Base-by-base conservation (phyloP, 1,139 yeast genomes). In the Candida pseudoviswanathii region DNA sequence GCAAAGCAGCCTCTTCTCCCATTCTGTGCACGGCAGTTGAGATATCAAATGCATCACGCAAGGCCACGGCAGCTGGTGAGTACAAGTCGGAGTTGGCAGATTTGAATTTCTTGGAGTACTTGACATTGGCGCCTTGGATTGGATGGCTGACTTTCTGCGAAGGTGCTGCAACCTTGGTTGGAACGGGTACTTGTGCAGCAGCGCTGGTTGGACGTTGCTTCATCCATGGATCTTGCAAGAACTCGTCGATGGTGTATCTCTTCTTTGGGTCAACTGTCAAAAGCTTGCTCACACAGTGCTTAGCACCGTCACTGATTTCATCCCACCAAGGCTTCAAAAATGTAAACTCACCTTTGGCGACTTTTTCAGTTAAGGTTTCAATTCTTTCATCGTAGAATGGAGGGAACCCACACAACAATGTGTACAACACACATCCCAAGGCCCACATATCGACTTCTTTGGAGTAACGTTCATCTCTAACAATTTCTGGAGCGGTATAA, bases 1-100 rank as follows among this genome's bases (percentile, higher is more conserved):
- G 65, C 42, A 84, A 69, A 1, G 83, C 80, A 24, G 85, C 86
- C 62, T 90, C 97, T 68, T 89, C 96, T 38, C 92, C 96, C 77
- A 84, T 83, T 66, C 99, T 84, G 64, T 91, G 96, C 6, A 94
- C 96, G 0, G 97, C 97, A 51, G 95, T 85, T 21, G 96, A 86
- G 11, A 94, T 88, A 63, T 94, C 99, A 68, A 92, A 92, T 7
- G 96, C 97, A 61, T 94, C 99, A 59, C 91, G 86, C 75, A 94
- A 80, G 0, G 96, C 96, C 48, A 86, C 89, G 0, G 95, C 95
- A 5, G 95, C 96, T 4, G 97, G 97, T 1, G 96, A 86, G 59
- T 86, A 86, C 56, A 79, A 53, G 22, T 55, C 67, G 16, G 53
- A 53, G 33, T 57, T 59, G 37, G 46, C 39, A 7, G 43, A 57